Conservation (phyloP, 305 asterid species). For the Fraxinus dipetala region DNA sequence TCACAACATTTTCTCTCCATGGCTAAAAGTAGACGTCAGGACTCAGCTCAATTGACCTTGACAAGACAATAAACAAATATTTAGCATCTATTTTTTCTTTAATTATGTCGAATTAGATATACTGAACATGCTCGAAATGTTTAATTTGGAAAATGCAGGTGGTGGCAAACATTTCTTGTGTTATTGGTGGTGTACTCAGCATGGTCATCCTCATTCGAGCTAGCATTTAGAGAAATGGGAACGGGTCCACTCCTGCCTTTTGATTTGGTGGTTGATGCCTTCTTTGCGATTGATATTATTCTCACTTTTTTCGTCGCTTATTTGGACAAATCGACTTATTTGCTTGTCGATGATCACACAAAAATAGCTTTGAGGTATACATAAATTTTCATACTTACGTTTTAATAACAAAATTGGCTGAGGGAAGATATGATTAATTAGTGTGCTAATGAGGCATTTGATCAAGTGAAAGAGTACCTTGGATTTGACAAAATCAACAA, state of each 20-base stretch:
- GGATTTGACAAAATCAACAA: not conserved
- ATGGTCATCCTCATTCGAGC: slow-evolving; percentile 91
- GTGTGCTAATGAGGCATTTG: not conserved
- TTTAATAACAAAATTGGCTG: not conserved
- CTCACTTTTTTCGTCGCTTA: slow-evolving; percentile 85
- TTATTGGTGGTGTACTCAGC: slow-evolving; percentile 87
- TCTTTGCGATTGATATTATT: slow-evolving; percentile 64
- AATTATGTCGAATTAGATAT: not conserved
- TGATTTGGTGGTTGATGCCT: slow-evolving; percentile 74
- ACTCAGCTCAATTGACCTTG: not conserved
- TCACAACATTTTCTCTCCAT: not conserved
- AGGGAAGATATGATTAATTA: not conserved
- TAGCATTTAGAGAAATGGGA: slow-evolving; percentile 66
- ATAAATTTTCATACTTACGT: not conserved
- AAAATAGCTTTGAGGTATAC: slow-evolving; percentile 64
- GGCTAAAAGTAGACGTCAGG: not conserved
- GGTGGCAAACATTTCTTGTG: slow-evolving; percentile 86
- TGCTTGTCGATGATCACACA: slow-evolving; percentile 69
- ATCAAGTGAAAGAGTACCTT: not conserved
- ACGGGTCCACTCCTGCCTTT: slow-evolving; percentile 62
- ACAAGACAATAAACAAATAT: not conserved
- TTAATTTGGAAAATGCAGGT: slow-evolving; percentile 35
- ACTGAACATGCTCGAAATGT: not conserved
- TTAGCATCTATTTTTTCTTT: not conserved
- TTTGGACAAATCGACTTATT: slow-evolving; percentile 74